Evolutionary conservation across 2,329 filamentous ascomycete genomes (phyloP), one percentile per base, ranked within the genome.

Genomic region (Fusarium abutilonis): DNA sequence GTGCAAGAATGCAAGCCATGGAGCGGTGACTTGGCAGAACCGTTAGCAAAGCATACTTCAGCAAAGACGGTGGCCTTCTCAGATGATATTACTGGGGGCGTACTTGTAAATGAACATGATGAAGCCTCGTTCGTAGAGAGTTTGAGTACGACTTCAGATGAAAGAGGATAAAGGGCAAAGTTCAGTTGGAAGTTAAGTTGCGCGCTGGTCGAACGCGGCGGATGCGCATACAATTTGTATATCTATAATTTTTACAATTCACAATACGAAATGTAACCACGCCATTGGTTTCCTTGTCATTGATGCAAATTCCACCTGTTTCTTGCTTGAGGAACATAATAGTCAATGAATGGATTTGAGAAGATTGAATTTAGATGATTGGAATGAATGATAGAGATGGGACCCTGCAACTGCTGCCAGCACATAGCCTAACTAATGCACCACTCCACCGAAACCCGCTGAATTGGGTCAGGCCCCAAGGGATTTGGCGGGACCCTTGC

Each of bases 1-100:
- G 87, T 96, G 44, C 92, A 89, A 72, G 88, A 93, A 73, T 98
- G 94, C 76, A 89, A 87, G 73, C 92, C 95, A 1, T 99, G 95
- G 95, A 87, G 83, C 68, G 95, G 95, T 21, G 95, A 97, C 75
- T 90, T 98, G 15, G 76, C 97, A 40, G 88, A 89, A 72, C 79
- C 82, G 15, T 76, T 77, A 46, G 71, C 72, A 60, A 82, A 76
- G 66, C 75, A 75, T 21, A 72, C 77, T 8, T 72, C 75, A 8
- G 73, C 78, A 9, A 89, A 89, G 72, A 83, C 80, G 10, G 88
- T 90, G 23, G 85, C 84, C 1, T 90, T 90, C 72, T 80, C 81
- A 3, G 86, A 87, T 19, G 83, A 86, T 39, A 76, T 82, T 23
- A 74, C 75, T 47, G 77, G 70, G 21, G 75, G 73, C 23, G 61